Evolutionary conservation across 1,139 yeast genomes (phyloP).

Genomic region (Blastobotrys niveus): DNA sequence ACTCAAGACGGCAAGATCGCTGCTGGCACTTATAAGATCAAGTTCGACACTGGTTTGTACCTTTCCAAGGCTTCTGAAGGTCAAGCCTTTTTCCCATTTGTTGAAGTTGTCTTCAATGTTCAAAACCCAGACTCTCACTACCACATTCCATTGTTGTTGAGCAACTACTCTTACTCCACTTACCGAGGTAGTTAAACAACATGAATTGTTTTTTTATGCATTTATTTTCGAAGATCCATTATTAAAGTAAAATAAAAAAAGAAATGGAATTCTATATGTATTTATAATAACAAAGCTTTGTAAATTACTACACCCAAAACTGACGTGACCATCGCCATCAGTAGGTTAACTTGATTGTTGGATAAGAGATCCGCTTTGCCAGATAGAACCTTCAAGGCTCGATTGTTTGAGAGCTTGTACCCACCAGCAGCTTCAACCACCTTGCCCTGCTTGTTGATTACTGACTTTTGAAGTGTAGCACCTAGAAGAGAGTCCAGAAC

Average conservation of each 20-base stretch:
- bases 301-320: conserved; percentile 31
- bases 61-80: conserved; percentile 38
- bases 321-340: conserved; percentile 35
- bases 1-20: conserved; percentile 38
- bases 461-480: conserved; percentile 39
- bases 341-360: conserved; percentile 41
- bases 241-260: no score
- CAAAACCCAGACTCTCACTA: conserved; percentile 67
- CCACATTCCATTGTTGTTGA: conserved; percentile 76
- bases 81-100: conserved; percentile 65
- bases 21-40: conserved; percentile 64
- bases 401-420: conserved; percentile 23
- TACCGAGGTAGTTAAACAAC: conserved; percentile 64
- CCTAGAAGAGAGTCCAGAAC: conserved; percentile 44
- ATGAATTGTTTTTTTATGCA: not conserved
- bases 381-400: conserved; percentile 22
- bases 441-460: conserved; percentile 36
- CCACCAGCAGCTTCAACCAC: conserved; percentile 44
- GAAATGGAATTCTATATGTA: not conserved
- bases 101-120: conserved; percentile 68
- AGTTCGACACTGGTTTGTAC: conserved; percentile 69
- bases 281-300: not conserved
- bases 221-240: not conserved
- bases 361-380: conserved; percentile 32
- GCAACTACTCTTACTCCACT: conserved; percentile 82